Percentiles rank a stretch among this genome's conserved stretches.
These are phyloP conservation scores for Solanum appendiculatum DNA, from an alignment of 257 asterid species.

Conservation along the genomic window DNA sequence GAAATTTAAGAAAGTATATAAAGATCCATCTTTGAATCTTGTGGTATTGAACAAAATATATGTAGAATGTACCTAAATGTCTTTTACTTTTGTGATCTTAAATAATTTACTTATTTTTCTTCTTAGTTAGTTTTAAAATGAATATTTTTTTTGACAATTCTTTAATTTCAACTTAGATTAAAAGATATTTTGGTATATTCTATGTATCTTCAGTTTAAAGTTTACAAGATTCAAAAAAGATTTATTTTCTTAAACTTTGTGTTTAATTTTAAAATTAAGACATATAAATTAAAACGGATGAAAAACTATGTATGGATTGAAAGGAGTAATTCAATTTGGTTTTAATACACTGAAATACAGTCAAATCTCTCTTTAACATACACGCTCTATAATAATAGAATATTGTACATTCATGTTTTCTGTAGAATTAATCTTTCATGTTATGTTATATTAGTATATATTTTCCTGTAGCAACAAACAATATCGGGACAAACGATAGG, in stretches of 20 bases:
- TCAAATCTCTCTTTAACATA: background rate
- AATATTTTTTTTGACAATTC: background rate
- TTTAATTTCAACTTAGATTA: too few species aligned
- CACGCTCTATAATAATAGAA: background rate
- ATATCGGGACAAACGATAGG: background rate
- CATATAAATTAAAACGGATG: background rate
- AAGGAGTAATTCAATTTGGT: background rate
- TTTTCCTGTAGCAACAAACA: too few species aligned
- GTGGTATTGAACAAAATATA: background rate
- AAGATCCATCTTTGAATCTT: background rate
- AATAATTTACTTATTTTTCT: too few species aligned
- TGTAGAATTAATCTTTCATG: background rate
- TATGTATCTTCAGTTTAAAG: background rate
- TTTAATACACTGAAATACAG: background rate
- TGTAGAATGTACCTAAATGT: background rate
- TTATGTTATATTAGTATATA: background rate
- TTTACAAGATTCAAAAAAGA: too few species aligned
- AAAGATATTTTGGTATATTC: too few species aligned
- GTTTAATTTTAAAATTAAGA: background rate
- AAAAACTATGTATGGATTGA: background rate
- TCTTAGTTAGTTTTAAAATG: accelerated
- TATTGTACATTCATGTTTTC: background rate
- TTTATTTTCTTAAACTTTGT: background rate
- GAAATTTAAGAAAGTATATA: too few species aligned
- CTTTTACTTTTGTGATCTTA: background rate